Evolutionary conservation across 352 stramenopile genomes (phyloP), one percentile per base, ranked within the genome.

Genomic region (Phytophthora sojae): DNA sequence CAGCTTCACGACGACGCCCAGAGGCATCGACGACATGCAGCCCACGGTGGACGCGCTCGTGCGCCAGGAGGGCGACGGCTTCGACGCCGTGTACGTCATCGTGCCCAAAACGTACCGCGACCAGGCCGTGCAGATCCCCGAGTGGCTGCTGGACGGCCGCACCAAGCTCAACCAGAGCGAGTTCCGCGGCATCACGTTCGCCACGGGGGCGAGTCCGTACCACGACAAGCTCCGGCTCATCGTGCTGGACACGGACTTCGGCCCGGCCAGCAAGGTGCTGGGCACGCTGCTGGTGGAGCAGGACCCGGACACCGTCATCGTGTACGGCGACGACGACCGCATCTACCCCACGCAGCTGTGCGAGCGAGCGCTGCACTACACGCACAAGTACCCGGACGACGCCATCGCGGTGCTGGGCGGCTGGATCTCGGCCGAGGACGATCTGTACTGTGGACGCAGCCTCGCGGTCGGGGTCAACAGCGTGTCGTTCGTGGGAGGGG

Each of bases 401-500:
- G 81, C 79, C 0, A 69, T 89, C 12, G 81, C 81, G 1, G 79
- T 89, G 44, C 49, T 87, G 2, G 79, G 81, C 3, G 81, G 81
- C 1, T 87, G 79, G 79, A 89, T 89, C 39, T 80, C 73, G 6
- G 69, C 74, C 2, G 76, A 89, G 56, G 75, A 89, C 63, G 15
- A 68, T 44, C 44, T 89, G 32, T 89, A 89, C 50, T 89, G 81
- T 32, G 81, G 81, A 26, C 79, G 79, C 12, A 87, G 79, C 39
- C 68, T 86, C 4, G 77, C 76, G 19, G 63, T 89, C 11, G 81
- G 81, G 2, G 67, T 84, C 15, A 89, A 86, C 61, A 75, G 74
- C 14, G 77, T 89, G 3, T 87, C 79, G 35, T 89, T 89, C 29
- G 77, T 89, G 14, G 81, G 79, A n/a, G 81, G 79, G n/a, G 81